These are phyloP conservation scores for Lactarius vividus DNA, from an alignment of 768 basidiomycete species.

Conservation along the genomic window DNA sequence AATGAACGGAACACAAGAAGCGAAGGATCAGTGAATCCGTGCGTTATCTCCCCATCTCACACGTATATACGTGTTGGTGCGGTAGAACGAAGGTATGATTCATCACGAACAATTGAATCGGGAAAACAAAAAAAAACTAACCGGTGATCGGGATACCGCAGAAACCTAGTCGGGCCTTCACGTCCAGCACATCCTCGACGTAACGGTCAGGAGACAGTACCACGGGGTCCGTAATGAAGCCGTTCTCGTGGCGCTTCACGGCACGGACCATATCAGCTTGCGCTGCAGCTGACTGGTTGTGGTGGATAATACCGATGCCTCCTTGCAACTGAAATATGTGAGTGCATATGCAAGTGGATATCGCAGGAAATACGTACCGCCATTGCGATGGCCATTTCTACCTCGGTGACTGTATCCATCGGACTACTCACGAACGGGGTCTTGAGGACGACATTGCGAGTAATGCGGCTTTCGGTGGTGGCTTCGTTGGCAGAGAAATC, in stretches of 20 bases:
- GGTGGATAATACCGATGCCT: constrained; percentile 97
- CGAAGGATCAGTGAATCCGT: constrained; percentile 26
- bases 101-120: constrained; percentile 40
- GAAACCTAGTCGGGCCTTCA: constrained; percentile 90
- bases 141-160: constrained; percentile 98
- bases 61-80: constrained; percentile 64
- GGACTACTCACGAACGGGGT: constrained; percentile 97
- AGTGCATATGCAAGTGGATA: constrained; percentile 5
- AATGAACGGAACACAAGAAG: background rate
- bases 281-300: constrained; percentile 79
- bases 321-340: constrained; percentile 65
- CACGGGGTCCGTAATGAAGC: constrained; percentile 94
- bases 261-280: constrained; percentile 98
- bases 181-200: constrained; percentile 88
- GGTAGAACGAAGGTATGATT: constrained; percentile 88
- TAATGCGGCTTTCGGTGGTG: constrained; percentile 79
- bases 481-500: constrained; percentile 85
- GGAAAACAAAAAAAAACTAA: constrained; percentile 43
- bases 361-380: constrained; percentile 54
- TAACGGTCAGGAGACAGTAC: constrained; percentile 74
- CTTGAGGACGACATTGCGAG: constrained; percentile 87
- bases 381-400: constrained; percentile 89
- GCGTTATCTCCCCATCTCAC: constrained; percentile 67
- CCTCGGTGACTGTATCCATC: constrained; percentile 99
- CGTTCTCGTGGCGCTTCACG: constrained; percentile 98